A percentile compares a stretch with the other conserved stretches of the same genome.
These are phyloP conservation scores for Flueggea neowawraea DNA, from an alignment of 441 rosid species.

Conservation along the genomic window DNA sequence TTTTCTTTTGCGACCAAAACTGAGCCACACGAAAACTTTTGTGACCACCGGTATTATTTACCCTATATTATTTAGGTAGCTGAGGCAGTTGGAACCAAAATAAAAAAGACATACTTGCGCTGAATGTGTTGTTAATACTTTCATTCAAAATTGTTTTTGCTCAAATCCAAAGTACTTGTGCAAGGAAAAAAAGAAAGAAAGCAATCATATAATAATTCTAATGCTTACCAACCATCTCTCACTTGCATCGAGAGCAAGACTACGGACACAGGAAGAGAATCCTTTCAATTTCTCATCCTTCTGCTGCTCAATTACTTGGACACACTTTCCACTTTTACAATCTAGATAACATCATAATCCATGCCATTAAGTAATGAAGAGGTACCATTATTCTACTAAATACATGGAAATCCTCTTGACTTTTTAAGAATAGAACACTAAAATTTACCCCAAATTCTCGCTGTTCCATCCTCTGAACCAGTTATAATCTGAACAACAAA, in stretches of 20 bases:
- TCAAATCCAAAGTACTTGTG: not conserved
- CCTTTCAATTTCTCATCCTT: constrained; percentile 45
- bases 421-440: constrained; percentile 6
- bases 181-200: not conserved
- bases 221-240: constrained; percentile 98
- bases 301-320: constrained; percentile 53
- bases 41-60: no score
- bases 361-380: constrained; percentile 15
- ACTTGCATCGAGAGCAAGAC: constrained; percentile 89
- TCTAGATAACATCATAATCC: constrained; percentile 40
- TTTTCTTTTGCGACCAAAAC: no score
- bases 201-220: constrained; percentile 12
- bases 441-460: constrained; percentile 84
- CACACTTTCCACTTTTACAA: constrained; percentile 88
- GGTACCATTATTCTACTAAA: not conserved
- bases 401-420: not conserved
- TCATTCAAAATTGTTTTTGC: not conserved
- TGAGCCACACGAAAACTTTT: no score
- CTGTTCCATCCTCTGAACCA: constrained; percentile 98
- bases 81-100: not conserved
- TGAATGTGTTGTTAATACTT: not conserved
- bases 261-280: constrained; percentile 44
- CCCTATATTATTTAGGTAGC: no score
- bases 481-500: constrained; percentile 63
- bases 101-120: not conserved